Percentiles rank a stretch among this genome's conserved stretches.
These are phyloP conservation scores for Pachyrhizus erosus DNA, from an alignment of 306 rosid species.

Conservation along the genomic window DNA sequence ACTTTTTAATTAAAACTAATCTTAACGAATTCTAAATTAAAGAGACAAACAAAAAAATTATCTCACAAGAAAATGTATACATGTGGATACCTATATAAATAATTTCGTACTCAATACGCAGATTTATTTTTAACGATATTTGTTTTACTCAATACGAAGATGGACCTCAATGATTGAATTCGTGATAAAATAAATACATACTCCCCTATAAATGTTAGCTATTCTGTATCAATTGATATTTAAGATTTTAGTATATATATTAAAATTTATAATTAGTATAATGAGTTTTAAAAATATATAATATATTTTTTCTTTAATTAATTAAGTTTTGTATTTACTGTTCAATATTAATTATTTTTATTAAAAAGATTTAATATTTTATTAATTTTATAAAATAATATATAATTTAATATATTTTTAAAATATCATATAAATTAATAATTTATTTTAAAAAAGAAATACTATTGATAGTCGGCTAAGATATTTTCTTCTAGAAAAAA, in stretches of 20 bases:
- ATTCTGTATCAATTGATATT: too few relatives aligned
- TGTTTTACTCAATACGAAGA: not conserved
- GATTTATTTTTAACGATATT: not conserved
- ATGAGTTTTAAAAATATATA: too few relatives aligned
- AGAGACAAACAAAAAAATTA: not conserved
- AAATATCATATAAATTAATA: too few relatives aligned
- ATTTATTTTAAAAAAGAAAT: not conserved
- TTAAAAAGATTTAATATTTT: too few relatives aligned
- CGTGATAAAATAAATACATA: not conserved
- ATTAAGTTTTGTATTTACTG: too few relatives aligned
- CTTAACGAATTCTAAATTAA: not conserved
- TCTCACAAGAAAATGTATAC: not conserved
- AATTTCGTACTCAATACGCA: not conserved
- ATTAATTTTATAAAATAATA: too few relatives aligned
- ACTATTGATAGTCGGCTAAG: slow-evolving; percentile 10
- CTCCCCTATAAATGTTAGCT: not conserved
- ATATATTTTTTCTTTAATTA: too few relatives aligned
- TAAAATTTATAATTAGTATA: too few relatives aligned
- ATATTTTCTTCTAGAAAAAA: slow-evolving; percentile 31
- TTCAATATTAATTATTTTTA: too few relatives aligned
- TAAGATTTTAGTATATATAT: too few relatives aligned
- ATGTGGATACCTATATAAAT: not conserved
- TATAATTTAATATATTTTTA: too few relatives aligned
- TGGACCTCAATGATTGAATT: slow-evolving; percentile 33
- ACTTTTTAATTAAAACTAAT: not conserved